These are phyloP conservation scores for Flaveria sonorensis DNA, from an alignment of 129 eudicot genomes.

Conservation along the genomic window DNA sequence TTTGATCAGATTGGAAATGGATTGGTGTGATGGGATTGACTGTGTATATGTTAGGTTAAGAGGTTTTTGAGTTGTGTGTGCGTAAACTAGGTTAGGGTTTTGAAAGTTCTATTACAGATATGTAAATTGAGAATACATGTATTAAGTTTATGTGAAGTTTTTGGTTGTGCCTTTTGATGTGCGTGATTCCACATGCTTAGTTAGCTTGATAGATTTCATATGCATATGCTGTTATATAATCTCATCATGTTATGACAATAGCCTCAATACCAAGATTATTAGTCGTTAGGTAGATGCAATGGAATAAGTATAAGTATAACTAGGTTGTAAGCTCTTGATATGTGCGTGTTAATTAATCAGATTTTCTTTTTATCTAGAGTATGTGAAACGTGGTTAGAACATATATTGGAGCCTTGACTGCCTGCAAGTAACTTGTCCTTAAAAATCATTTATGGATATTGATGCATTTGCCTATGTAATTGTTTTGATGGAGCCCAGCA, in stretches of 20 bases:
- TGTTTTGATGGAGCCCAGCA: background rate
- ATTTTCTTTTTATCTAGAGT: background rate
- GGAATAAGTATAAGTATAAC: constrained; percentile 6
- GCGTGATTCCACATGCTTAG: background rate
- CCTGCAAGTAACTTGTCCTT: background rate
- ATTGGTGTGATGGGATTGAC: background rate
- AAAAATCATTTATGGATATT: background rate
- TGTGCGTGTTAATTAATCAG: background rate
- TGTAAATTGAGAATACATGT: background rate
- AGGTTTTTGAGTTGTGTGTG: background rate
- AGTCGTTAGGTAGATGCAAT: background rate
- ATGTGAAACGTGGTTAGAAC: constrained; percentile 15
- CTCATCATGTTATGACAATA: background rate
- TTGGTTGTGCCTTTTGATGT: constrained; percentile 3
- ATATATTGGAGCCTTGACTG: background rate
- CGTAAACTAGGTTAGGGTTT: constrained; percentile 19
- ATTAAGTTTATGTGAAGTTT: background rate
- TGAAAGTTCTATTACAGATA: background rate
- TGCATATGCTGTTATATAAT: background rate
- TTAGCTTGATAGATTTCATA: background rate
- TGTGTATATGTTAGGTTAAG: background rate
- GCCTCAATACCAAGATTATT: background rate
- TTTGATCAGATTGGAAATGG: background rate
- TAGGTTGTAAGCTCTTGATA: background rate
- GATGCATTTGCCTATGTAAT: background rate